Percentiles rank a stretch among this genome's conserved stretches.
Evolutionary conservation across 2,329 filamentous ascomycete genomes (phyloP).

Genomic region (Talaromyces sp.): DNA sequence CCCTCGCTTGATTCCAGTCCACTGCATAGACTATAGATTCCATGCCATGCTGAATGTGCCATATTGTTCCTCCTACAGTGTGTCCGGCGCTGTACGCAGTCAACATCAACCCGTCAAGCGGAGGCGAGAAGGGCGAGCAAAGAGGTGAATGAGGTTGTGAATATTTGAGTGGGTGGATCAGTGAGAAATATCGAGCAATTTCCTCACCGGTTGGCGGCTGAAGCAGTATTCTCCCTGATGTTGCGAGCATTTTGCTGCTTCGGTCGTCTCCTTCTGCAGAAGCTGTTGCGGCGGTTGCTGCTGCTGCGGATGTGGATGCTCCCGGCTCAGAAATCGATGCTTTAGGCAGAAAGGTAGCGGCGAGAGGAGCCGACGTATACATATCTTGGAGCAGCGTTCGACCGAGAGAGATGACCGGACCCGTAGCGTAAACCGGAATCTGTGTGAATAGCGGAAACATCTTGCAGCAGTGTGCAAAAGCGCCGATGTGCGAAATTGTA

Average conservation of each 20-base stretch:
- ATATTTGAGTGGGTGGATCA: conserved; percentile 91
- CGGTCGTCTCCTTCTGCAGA: conserved; percentile 27
- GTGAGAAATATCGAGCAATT: conserved; percentile 85
- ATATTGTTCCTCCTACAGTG: conserved; percentile 94
- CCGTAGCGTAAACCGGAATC: conserved; percentile 91
- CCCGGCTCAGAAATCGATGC: conserved; percentile 60
- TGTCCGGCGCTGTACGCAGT: conserved; percentile 97
- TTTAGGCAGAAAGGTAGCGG: conserved; percentile 75
- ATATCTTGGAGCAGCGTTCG: conserved; percentile 87
- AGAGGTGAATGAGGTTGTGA: conserved; percentile 91
- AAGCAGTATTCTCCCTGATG: conserved; percentile 50
- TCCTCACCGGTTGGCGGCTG: conserved; percentile 78
- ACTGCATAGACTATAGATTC: conserved; percentile 97
- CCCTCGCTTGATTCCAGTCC: conserved; percentile 96
- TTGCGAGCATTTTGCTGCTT: conserved; percentile 30
- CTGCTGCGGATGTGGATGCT: conserved; percentile 48
- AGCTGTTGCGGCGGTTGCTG: conserved; percentile 33
- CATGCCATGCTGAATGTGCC: conserved; percentile 95
- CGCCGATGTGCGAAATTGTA: conserved; percentile 84
- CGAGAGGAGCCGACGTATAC: conserved; percentile 84
- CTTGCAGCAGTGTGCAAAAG: conserved; percentile 95
- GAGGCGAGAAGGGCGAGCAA: conserved; percentile 80
- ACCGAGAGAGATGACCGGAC: conserved; percentile 87
- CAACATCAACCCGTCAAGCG: conserved; percentile 85
- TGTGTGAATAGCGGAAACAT: conserved; percentile 87